A percentile compares a stretch with the other conserved stretches of the same genome.
phyloP scores from a whole-genome alignment of 257 asterid genomes.

The Fraxinus pennsylvanica region DNA sequence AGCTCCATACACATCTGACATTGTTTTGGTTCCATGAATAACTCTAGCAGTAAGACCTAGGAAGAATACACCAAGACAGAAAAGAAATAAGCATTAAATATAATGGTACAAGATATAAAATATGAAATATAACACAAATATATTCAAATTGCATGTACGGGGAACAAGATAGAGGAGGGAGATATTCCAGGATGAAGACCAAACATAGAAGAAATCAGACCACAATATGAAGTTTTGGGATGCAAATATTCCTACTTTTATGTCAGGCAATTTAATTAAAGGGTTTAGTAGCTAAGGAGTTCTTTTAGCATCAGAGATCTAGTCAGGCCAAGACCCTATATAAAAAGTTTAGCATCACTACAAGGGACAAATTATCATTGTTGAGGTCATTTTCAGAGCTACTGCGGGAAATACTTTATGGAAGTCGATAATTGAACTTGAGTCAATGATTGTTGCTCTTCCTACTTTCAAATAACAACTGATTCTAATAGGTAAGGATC shows the following conservation, averaged over 20 bases:
- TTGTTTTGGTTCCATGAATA: conserved; percentile 70
- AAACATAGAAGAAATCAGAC: not conserved
- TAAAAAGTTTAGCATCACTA: not conserved
- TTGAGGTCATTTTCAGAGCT: not conserved
- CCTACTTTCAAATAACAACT: not conserved
- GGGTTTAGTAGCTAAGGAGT: not conserved
- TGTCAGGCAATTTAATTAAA: not conserved
- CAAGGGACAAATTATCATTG: not conserved
- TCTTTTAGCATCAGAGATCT: conserved; percentile 16
- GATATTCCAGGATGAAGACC: not conserved
- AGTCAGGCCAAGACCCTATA: not conserved
- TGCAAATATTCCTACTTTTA: not conserved
- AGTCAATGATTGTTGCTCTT: not conserved
- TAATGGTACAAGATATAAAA: not conserved
- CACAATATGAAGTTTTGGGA: not conserved
- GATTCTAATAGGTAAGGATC: not conserved
- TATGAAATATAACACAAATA: conserved; percentile 6
- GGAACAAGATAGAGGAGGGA: not conserved
- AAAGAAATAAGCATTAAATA: conserved; percentile 16
- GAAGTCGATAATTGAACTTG: not conserved
- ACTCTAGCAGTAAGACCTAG: conserved; percentile 94
- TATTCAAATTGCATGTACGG: not conserved
- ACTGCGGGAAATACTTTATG: not conserved
- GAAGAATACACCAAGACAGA: conserved; percentile 18
- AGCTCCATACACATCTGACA: conserved; percentile 92